Evolutionary conservation across 2,329 filamentous ascomycete genomes (phyloP).

Genomic region (Colletotrichum sansevieriae): DNA sequence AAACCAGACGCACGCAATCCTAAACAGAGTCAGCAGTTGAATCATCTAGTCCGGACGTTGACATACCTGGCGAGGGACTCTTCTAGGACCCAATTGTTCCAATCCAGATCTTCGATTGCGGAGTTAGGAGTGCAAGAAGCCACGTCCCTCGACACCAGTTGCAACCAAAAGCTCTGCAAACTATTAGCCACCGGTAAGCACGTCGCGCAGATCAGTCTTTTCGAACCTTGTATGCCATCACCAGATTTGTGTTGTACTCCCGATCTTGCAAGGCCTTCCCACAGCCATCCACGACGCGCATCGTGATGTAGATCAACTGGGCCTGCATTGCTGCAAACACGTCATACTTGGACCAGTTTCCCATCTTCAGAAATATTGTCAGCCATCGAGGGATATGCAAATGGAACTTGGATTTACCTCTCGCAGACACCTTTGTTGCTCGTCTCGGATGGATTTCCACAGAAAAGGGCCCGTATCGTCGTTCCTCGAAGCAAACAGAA

Average conservation of each 20-base stretch:
- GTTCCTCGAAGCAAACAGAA: conserved; percentile 26
- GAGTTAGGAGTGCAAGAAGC: neutral
- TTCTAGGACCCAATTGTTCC: conserved; percentile 33
- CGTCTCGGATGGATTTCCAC: conserved; percentile 29
- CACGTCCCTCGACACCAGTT: neutral
- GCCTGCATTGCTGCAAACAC: conserved; percentile 35
- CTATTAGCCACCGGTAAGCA: neutral
- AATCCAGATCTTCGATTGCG: neutral
- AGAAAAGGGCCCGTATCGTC: conserved; percentile 22
- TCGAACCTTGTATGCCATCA: conserved; percentile 29
- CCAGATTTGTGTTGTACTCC: conserved; percentile 25
- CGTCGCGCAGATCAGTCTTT: neutral
- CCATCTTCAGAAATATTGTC: conserved; percentile 1
- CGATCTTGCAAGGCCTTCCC: neutral
- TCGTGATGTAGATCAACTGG: conserved; percentile 36
- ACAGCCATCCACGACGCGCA: conserved; percentile 32
- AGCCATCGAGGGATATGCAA: neutral
- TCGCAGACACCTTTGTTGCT: conserved; percentile 25
- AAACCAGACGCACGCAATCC: conserved; percentile 30
- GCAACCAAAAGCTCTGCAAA: conserved; percentile 11
- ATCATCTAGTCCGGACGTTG: too few relatives aligned
- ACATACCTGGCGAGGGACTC: conserved; percentile 32
- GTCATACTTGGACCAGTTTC: neutral
- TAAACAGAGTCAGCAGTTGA: neutral
- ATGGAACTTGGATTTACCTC: neutral